Base-by-base conservation (phyloP, 164 flowering plant genomes). In the Berberis vulgaris region DNA sequence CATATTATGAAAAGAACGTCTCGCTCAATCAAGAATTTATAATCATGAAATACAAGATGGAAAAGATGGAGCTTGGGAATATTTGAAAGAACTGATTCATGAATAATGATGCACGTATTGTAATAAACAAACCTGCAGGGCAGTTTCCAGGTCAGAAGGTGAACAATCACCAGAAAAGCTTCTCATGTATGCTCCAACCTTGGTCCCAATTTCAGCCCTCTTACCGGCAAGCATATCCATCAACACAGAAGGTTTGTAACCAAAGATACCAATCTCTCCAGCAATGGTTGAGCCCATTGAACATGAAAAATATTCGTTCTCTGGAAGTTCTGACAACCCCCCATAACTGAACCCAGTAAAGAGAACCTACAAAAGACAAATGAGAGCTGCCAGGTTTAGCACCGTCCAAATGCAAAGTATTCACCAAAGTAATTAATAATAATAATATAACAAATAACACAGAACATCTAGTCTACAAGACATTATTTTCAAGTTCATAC, bases 211-310 rank as follows among this genome's bases (percentile, higher is more conserved):
- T 77, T 86, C 92, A 73, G 88, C 94, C 78, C 97, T 86, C 81
- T 90, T 93, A 63, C 97, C 97, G 75, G 97, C 97, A 68, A 93
- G 87, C 96, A 93, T 84, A 68, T 90, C 97, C 88, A 79, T 81
- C 50, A 93, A 75, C 41, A 93, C 78, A 57, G 94, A 78, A 54
- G 98, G 98, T 74, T 77, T 84, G 67, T 90, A 81, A 65, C 98
- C 98, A 88, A 88, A 93, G 46, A 88, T 73, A 61, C 98, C 98
- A 71, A 93, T 88, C 74, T 93, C 97, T 66, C 97, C 96, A 71
- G 97, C 96, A 82, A 93, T 90, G 43, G 92, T 88, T 68, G 96
- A 79, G 63, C 89, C 86, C 91, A 88, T 84, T 67, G 94, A 84
- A 65, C 96, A 89, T 52, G 97, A 84, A 65, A 80, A 71, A 69